A percentile compares a stretch with the other conserved stretches of the same genome.
Evolutionary conservation across 768 basidiomycete species (phyloP).

Genomic region (Leucosporidium yakuticum): DNA sequence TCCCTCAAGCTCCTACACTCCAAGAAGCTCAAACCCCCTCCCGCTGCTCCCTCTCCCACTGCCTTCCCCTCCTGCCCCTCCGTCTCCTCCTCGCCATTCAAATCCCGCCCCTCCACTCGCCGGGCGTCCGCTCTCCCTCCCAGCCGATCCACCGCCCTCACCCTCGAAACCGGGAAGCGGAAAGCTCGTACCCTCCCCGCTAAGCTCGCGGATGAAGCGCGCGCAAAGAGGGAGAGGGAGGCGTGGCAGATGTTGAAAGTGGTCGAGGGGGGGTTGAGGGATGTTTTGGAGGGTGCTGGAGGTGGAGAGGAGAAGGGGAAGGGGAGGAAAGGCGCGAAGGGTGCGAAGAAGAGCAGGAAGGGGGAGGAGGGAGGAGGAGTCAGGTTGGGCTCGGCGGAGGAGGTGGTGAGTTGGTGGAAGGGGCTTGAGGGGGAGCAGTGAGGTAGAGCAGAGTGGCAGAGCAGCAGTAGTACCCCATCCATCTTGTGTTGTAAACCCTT

Average conservation of each 20-base stretch:
- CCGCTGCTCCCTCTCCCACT: not conserved
- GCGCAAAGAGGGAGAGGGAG: not conserved
- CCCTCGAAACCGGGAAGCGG: too few species aligned
- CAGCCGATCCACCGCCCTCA: too few species aligned
- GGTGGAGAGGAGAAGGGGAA: not conserved
- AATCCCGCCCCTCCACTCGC: too few species aligned
- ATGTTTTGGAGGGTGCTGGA: not conserved
- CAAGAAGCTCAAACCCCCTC: conserved; percentile 60
- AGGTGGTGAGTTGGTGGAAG: conserved; percentile 1
- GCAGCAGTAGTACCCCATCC: not conserved
- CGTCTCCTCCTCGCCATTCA: conserved; percentile 1
- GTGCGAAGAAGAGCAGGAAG: not conserved
- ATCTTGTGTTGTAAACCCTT: not conserved
- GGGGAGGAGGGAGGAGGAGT: not conserved
- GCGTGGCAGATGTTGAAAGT: not conserved
- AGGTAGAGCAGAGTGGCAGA: not conserved
- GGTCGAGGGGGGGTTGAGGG: not conserved
- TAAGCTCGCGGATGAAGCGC: not conserved
- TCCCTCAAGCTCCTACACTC: conserved; percentile 61
- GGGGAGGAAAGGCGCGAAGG: not conserved
- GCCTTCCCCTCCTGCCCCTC: too few species aligned
- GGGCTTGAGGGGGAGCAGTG: too few species aligned
- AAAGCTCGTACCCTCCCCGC: too few species aligned
- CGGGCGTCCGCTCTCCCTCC: too few species aligned
- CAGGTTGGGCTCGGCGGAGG: not conserved